Evolutionary conservation across 2,329 filamentous ascomycete species (phyloP), one percentile per base, ranked within the genome.

Genomic region (Aspergillus fructus): DNA sequence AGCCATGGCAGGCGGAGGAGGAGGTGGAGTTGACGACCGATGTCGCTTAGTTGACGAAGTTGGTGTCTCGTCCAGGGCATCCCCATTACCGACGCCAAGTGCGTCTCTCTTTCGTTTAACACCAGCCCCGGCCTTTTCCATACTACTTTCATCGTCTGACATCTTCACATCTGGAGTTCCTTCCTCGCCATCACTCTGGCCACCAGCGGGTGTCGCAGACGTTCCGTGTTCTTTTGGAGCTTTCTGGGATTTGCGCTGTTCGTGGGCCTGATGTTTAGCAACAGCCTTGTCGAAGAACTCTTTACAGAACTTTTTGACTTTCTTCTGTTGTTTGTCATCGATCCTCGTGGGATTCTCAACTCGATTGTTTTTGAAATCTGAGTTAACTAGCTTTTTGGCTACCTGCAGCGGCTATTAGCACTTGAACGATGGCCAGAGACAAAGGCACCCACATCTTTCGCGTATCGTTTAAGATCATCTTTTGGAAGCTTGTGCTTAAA

Each of bases 361-460:
- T n/a, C 91, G 88, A 48, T 87, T 85, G 68, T 93, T 89, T 73
- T 96, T 96, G 77, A 90, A 97, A 72, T 97, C 93, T 0, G 91
- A 94, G 17, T 90, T 85, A 19, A 96, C 93, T 13, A 97, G 83
- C 74, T 93, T 96, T 76, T 96, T 96, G 56, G 87, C 87, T 47
- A 93, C 83, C 73, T 83, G 57, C 45, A 8, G 30, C 27, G 30
- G 34, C 83, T 27, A 82, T 53, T 12, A 53, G 66, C 87, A 85
- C 55, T 81, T 82, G 43, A 30, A 24, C 19, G 17, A 15, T 3
- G 41, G 13, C 13, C 15, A n/a, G 23, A 30, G 4, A 40, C 40
- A 7, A 9, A 33, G 27, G n/a, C 34, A 15, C 76, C 70, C 69
- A 85, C 83, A 72, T 88, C 85, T 74, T 87, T 88, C 6, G 82